A percentile compares a stretch with the other conserved stretches of the same genome.
Evolutionary conservation across 345 rosid species (phyloP).

Genomic region (Orychophragmus violaceus): DNA sequence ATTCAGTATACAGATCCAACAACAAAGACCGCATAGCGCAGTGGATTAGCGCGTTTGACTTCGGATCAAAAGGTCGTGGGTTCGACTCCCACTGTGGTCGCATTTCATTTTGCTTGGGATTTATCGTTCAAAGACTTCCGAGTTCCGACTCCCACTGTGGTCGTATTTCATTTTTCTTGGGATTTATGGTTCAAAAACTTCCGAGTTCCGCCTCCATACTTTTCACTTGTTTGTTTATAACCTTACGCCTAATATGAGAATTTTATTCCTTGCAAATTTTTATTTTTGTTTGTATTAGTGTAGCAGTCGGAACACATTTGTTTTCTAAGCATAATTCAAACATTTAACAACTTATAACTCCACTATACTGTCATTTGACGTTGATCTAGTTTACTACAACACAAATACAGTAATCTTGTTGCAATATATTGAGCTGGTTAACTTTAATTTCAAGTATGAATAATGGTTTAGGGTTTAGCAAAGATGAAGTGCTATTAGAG

Average conservation of each 20-base stretch:
- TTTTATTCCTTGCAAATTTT: no score
- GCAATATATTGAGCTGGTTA: neutral
- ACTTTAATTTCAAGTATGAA: neutral
- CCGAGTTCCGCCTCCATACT: no score
- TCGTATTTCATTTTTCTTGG: slow-evolving; percentile 31
- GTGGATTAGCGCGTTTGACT: slow-evolving; percentile 96
- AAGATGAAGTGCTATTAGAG: no score
- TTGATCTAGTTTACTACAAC: neutral
- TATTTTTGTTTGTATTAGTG: neutral
- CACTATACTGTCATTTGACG: neutral
- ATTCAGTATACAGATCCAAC: no score
- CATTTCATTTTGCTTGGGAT: slow-evolving; percentile 4
- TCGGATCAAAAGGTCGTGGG: slow-evolving; percentile 88
- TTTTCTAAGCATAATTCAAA: neutral
- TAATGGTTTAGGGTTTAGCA: no score
- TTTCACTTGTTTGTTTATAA: no score
- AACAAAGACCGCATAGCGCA: slow-evolving; percentile 64
- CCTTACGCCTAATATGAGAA: no score
- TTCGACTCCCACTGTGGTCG: slow-evolving; percentile 96
- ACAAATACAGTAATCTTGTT: neutral
- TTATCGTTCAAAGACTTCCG: no score
- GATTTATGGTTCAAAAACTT: no score
- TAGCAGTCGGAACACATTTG: neutral
- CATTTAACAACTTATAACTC: neutral
- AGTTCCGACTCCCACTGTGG: slow-evolving; percentile 97